Percentiles rank a stretch among this genome's conserved stretches.
Evolutionary conservation across 2,329 filamentous ascomycete genomes (phyloP).

Genomic region (Talaromyces sp.): DNA sequence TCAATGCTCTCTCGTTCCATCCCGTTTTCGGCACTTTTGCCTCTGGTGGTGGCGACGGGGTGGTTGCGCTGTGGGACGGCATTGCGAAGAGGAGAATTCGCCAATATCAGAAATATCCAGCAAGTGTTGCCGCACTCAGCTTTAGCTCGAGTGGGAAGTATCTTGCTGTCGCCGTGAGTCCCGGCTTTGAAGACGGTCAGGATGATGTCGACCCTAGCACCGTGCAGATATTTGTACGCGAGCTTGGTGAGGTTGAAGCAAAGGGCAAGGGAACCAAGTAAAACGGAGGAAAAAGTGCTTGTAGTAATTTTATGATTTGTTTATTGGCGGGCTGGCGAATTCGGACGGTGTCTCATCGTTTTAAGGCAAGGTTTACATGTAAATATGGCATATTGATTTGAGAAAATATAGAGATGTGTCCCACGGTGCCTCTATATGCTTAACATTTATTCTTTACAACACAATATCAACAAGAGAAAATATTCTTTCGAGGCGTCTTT

Average conservation of each 20-base stretch:
- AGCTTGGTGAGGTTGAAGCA: constrained; percentile 81
- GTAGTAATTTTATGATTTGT: constrained; percentile 6
- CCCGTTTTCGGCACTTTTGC: constrained; percentile 79
- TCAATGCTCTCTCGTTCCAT: constrained; percentile 86
- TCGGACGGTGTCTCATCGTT: not conserved
- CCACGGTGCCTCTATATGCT: not conserved
- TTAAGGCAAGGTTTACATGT: not conserved
- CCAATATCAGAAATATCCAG: constrained; percentile 78
- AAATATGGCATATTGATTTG: not conserved
- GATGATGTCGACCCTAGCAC: constrained; percentile 69
- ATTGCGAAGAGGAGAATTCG: constrained; percentile 83
- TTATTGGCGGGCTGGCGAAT: constrained; percentile 5
- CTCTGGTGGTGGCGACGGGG: constrained; percentile 81
- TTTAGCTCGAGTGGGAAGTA: constrained; percentile 75
- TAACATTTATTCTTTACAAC: not conserved
- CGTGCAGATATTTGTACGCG: constrained; percentile 72
- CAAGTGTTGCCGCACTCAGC: constrained; percentile 69
- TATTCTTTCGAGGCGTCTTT: constrained; percentile 9
- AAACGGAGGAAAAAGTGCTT: not conserved
- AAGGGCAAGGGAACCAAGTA: constrained; percentile 74
- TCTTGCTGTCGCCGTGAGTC: constrained; percentile 74
- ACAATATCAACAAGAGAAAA: not conserved
- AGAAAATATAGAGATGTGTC: constrained; percentile 1
- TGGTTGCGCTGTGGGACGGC: constrained; percentile 90
- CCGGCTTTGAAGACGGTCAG: constrained; percentile 82